Conservation (phyloP, 257 asterid genomes). For the Eucommia ulmoides region DNA sequence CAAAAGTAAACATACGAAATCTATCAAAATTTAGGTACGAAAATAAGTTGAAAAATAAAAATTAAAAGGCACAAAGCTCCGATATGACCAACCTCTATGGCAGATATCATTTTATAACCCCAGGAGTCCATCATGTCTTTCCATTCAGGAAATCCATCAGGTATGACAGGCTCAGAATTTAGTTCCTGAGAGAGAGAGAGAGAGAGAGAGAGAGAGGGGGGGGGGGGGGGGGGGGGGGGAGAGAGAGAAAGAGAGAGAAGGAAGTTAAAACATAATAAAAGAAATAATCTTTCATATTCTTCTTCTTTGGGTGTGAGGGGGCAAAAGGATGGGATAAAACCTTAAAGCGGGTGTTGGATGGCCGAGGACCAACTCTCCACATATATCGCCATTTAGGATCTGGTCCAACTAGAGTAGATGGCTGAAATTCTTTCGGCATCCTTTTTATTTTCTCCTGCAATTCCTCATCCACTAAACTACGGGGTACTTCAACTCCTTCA, state of each 20-base stretch:
- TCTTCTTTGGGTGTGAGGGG: slow-evolving; percentile 5
- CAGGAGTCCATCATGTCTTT: slow-evolving; percentile 84
- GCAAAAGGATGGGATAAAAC: slow-evolving; percentile 20
- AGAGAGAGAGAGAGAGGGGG: too few species aligned
- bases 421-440: slow-evolving; percentile 55
- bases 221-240: too few species aligned
- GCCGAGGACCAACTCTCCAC: slow-evolving; percentile 98
- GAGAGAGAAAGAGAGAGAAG: too few species aligned
- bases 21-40: too few species aligned
- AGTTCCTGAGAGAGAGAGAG: slow-evolving; percentile 46
- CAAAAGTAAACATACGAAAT: too few species aligned
- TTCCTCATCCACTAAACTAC: slow-evolving; percentile 80
- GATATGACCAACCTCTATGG: slow-evolving; percentile 46
- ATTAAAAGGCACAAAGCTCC: slow-evolving; percentile 6
- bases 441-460: slow-evolving; percentile 71
- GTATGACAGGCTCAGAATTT: slow-evolving; percentile 93
- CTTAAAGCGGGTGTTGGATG: slow-evolving; percentile 62
- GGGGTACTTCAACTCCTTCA: slow-evolving; percentile 98
- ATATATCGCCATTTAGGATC: slow-evolving; percentile 98
- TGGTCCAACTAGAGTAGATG: slow-evolving; percentile 68
- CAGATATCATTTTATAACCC: slow-evolving; percentile 93
- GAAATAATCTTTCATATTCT: neutral
- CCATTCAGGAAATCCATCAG: slow-evolving; percentile 92
- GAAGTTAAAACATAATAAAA: too few species aligned
- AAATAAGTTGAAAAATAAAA: too few species aligned